Evolutionary conservation across 2,329 filamentous ascomycete genomes (phyloP), one percentile per base, ranked within the genome.

Genomic region (Cyphellophora attinorum): DNA sequence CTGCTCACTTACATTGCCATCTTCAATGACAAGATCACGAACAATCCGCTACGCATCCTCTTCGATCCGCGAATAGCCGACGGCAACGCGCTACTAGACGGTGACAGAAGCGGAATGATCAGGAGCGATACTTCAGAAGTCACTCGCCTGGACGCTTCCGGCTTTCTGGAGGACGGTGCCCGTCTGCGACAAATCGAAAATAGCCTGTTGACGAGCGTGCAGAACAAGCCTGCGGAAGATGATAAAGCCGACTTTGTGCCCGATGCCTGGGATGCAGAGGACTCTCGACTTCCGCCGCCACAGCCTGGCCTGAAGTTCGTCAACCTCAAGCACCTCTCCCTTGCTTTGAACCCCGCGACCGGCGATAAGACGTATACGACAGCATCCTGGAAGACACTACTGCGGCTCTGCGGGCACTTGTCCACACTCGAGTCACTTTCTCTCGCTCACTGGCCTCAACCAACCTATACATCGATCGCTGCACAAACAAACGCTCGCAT

Each of bases 401-500:
- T 79, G 2, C 54, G 58, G 2, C 50, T 79, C 1, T 61, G 74
- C 0, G 61, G 65, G 0, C 60, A 69, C 16, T 53, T 75, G 1
- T 61, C 68, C n/a, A 72, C 64, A 3, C 51, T 80, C 15, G 77
- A 73, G 0, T 74, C 79, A 44, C 59, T 80, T 2, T 79, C 74
- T 0, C 60, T 80, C 2, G 74, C 74, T 2, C 63, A 74, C 50
- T 80, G 75, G 75, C 73, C 74, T 3, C 56, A 61, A 13, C 75
- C 75, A 2, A 71, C 67, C 0, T 54, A 70, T n/a, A 74, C 70
- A 0, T 70, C 71, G 1, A 69, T 73, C 40, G 57, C 71, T 3
- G 55, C 56, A 29, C 46, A 35, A 18, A 46, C 35, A 29, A n/a
- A n/a, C n/a, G n/a, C n/a, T n/a, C 36, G 43, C 21, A 33, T 37